Percentiles rank a stretch among this genome's conserved stretches.
These are phyloP conservation scores for Licmophora abbreviata DNA, from an alignment of 108 stramenopile genomes.

Conservation along the genomic window DNA sequence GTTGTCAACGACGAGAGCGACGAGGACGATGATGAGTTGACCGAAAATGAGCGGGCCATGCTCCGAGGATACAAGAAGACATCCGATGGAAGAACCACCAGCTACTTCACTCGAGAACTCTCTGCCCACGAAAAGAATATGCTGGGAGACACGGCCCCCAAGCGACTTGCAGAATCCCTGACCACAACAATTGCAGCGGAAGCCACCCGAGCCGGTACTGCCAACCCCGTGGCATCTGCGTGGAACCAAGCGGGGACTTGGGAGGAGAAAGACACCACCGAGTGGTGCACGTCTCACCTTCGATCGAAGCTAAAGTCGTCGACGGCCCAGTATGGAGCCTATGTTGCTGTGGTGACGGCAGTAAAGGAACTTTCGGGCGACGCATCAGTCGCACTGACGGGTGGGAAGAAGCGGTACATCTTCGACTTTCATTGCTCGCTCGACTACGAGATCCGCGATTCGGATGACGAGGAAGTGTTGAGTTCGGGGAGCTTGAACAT, in stretches of 20 bases:
- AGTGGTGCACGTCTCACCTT: conserved; percentile 62
- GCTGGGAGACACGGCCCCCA: conserved; percentile 88
- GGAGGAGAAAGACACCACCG: conserved; percentile 87
- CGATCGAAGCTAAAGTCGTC: conserved; percentile 34
- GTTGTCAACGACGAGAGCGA: conserved; percentile 24
- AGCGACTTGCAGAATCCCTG: conserved; percentile 42
- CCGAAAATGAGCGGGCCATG: conserved; percentile 51
- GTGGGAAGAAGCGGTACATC: conserved; percentile 91
- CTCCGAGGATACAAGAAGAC: conserved; percentile 93
- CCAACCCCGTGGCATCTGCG: conserved; percentile 25
- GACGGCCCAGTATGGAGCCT: conserved; percentile 11
- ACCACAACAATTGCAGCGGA: conserved; percentile 2
- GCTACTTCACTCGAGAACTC: conserved; percentile 91
- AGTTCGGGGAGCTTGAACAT: conserved; percentile 56
- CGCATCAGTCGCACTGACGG: conserved; percentile 83
- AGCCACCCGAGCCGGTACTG: conserved; percentile 5
- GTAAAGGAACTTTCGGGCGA: conserved; percentile 82
- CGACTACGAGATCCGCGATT: conserved; percentile 55
- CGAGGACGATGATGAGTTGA: conserved; percentile 55
- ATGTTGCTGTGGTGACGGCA: conserved; percentile 33
- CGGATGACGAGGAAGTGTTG: conserved; percentile 32
- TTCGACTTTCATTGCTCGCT: conserved; percentile 78
- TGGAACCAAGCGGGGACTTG: conserved; percentile 95
- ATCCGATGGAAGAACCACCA: conserved; percentile 88
- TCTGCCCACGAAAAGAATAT: conserved; percentile 78